phyloP scores from a whole-genome alignment of 106 monocot species.

The Dendrobium huoshanense region DNA sequence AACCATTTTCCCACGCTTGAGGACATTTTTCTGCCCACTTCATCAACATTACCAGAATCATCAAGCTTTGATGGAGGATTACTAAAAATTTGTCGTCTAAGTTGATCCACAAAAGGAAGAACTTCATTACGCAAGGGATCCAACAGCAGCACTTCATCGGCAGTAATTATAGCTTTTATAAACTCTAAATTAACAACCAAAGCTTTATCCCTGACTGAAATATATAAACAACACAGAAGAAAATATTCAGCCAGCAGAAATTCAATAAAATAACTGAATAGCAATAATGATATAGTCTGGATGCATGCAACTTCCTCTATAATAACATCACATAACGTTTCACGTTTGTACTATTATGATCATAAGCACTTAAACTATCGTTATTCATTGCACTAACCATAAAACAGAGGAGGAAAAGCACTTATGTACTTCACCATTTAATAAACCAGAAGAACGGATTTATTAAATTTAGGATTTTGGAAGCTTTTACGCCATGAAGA shows the following conservation, averaged over 20 bases:
- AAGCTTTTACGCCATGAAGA: too few species aligned
- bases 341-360: background rate
- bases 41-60: constrained; percentile 12
- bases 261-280: background rate
- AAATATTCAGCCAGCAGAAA: constrained; percentile 4
- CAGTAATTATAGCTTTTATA: constrained; percentile 83
- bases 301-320: background rate
- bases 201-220: constrained; percentile 88
- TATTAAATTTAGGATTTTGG: too few species aligned
- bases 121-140: constrained; percentile 75
- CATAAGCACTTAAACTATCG: background rate
- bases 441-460: too few species aligned
- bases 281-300: background rate
- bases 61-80: constrained; percentile 27
- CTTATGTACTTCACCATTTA: too few species aligned
- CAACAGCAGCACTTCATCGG: constrained; percentile 79
- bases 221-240: constrained; percentile 7
- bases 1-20: constrained; percentile 16
- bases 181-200: constrained; percentile 92
- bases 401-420: background rate
- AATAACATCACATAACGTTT: background rate
- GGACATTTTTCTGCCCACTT: constrained; percentile 11
- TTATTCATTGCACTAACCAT: background rate
- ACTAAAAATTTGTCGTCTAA: constrained; percentile 58
- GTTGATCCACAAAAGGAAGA: constrained; percentile 75